Percentiles rank a stretch among this genome's conserved stretches.
Evolutionary conservation across 2,329 filamentous ascomycete species (phyloP).

Genomic region (Neofusicoccum parvum): DNA sequence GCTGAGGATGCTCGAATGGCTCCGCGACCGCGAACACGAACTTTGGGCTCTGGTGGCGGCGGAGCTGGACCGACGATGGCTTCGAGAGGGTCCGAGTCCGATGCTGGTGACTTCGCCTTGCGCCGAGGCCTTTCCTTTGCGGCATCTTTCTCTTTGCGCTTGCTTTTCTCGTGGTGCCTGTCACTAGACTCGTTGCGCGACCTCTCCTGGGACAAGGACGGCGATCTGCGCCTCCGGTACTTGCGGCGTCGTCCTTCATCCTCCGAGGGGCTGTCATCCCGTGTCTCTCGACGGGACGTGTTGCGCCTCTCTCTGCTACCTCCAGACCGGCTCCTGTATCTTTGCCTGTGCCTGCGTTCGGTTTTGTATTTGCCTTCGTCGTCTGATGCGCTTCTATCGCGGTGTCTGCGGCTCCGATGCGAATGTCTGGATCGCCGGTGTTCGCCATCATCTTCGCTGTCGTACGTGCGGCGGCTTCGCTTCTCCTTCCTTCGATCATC

Average conservation of each 20-base stretch:
- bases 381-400: slow-evolving; percentile 15
- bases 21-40: slow-evolving; percentile 71
- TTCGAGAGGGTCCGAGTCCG: slow-evolving; percentile 70
- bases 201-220: slow-evolving; percentile 24
- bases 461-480: slow-evolving; percentile 23
- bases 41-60: slow-evolving; percentile 49
- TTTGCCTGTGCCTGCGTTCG: slow-evolving; percentile 18
- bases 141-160: not conserved
- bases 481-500: slow-evolving; percentile 21
- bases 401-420: slow-evolving; percentile 21
- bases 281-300: not conserved
- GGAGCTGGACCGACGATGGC: slow-evolving; percentile 74
- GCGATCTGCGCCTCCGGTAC: slow-evolving; percentile 21
- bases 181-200: not conserved
- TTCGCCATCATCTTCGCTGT: slow-evolving; percentile 23
- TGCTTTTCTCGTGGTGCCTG: not conserved
- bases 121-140: not conserved
- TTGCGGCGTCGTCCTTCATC: not conserved
- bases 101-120: slow-evolving; percentile 24
- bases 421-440: slow-evolving; percentile 27
- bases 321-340: not conserved
- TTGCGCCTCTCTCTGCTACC: slow-evolving; percentile 12
- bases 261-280: not conserved
- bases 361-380: slow-evolving; percentile 22
- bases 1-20: slow-evolving; percentile 61